phyloP scores from a whole-genome alignment of 495 filamentous ascomycete genomes.

The Penicillium psychrofluorescens region DNA sequence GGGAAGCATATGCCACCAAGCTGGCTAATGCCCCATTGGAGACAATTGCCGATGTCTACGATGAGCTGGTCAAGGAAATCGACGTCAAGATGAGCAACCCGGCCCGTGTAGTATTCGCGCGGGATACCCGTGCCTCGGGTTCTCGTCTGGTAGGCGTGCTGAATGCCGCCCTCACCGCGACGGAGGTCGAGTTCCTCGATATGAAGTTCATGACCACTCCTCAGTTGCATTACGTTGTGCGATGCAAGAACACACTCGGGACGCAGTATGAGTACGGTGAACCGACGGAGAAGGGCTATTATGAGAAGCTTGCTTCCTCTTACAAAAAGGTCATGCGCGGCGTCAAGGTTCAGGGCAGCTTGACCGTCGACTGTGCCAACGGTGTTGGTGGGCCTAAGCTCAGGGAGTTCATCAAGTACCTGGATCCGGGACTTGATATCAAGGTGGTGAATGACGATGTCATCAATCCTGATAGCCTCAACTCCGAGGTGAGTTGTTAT shows the following conservation, averaged over 20 bases:
- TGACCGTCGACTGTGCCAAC: constrained; percentile 94
- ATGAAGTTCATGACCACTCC: constrained; percentile 87
- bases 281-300: constrained; percentile 84
- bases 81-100: constrained; percentile 64
- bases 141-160: constrained; percentile 73
- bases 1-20: constrained; percentile 81
- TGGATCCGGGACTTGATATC: constrained; percentile 68
- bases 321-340: constrained; percentile 75
- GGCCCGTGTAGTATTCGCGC: constrained; percentile 78
- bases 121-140: constrained; percentile 90
- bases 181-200: constrained; percentile 66
- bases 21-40: constrained; percentile 78
- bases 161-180: constrained; percentile 66
- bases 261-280: constrained; percentile 79
- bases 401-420: constrained; percentile 73
- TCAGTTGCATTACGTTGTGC: constrained; percentile 92
- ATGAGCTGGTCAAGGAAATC: constrained; percentile 60
- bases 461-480: constrained; percentile 77
- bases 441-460: constrained; percentile 89
- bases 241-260: constrained; percentile 85
- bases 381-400: constrained; percentile 94
- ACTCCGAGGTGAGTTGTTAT: constrained; percentile 60
- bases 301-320: constrained; percentile 77
- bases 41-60: constrained; percentile 66
- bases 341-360: constrained; percentile 57